These are phyloP conservation scores for Effrenium voratum DNA, from an alignment of 73 alveolate species.

Conservation along the genomic window DNA sequence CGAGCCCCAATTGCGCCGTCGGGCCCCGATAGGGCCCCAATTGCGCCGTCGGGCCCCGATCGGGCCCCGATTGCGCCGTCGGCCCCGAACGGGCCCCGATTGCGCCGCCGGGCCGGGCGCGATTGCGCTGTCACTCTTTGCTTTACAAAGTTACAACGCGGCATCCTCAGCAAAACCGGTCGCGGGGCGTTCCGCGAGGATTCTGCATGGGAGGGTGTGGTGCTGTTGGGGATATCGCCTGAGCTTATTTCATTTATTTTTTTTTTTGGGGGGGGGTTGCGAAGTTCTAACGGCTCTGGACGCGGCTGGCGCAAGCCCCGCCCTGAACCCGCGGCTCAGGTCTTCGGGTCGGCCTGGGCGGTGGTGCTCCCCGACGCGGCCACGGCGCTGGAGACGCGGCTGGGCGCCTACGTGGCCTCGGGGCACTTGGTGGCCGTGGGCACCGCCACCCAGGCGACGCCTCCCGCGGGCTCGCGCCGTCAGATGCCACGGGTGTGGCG, in stretches of 20 bases:
- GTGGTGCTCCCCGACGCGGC: constrained; percentile 69
- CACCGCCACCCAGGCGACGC: constrained; percentile 45
- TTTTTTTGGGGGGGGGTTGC: neutral
- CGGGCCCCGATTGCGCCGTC: no score
- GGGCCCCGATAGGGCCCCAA: no score
- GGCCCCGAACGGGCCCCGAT: no score
- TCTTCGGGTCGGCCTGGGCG: constrained; percentile 63
- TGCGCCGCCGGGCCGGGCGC: no score
- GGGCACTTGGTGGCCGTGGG: constrained; percentile 90
- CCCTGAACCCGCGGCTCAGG: constrained; percentile 32
- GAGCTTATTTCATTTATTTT: neutral
- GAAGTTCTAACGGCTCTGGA: neutral
- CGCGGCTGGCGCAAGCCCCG: neutral
- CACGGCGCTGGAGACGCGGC: constrained; percentile 33
- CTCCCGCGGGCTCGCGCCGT: neutral
- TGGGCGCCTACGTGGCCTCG: constrained; percentile 54
- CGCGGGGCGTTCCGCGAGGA: no score
- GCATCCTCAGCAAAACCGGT: no score
- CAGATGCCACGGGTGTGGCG: no score
- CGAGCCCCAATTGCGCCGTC: no score
- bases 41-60: no score
- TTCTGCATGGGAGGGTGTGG: no score
- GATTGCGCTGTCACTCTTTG: no score
- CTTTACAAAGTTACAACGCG: no score
- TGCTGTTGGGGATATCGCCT: neutral